Conservation (phyloP, 2,329 filamentous ascomycete species). For the Byssothecium circinans region DNA sequence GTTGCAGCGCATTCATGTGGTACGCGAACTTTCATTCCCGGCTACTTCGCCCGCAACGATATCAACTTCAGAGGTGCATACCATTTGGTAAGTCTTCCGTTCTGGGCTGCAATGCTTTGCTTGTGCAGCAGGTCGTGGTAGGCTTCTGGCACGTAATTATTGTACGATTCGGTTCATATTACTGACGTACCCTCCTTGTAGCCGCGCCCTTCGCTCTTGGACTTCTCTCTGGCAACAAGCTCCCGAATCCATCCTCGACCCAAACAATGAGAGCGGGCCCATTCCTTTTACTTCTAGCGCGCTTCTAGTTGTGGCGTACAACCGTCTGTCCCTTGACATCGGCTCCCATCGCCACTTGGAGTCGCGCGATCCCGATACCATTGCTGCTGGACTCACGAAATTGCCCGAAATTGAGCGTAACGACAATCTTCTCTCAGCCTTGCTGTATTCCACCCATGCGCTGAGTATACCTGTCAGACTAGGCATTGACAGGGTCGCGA, state of each 20-base stretch:
- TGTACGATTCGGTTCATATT: too few relatives aligned
- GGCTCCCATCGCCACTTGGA: conserved; percentile 50
- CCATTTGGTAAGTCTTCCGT: conserved; percentile 14
- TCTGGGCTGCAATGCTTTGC: neutral
- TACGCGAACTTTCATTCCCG: conserved; percentile 30
- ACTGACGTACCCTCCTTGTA: neutral
- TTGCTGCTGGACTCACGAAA: conserved; percentile 44
- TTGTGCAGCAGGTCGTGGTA: too few relatives aligned
- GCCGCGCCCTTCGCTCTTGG: conserved; percentile 37
- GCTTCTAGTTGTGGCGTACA: conserved; percentile 51
- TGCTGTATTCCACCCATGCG: conserved; percentile 58
- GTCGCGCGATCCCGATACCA: conserved; percentile 46
- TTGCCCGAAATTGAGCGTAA: conserved; percentile 51
- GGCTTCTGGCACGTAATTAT: too few relatives aligned
- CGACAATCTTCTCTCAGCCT: conserved; percentile 52
- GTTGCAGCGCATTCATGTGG: conserved; percentile 32
- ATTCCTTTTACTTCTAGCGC: conserved; percentile 50
- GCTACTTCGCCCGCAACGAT: conserved; percentile 21
- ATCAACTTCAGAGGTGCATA: conserved; percentile 23
- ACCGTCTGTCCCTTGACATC: conserved; percentile 51
- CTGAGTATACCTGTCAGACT: conserved; percentile 59
- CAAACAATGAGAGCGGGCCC: conserved; percentile 40
- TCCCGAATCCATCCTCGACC: conserved; percentile 40
- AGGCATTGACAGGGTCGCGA: conserved; percentile 57
- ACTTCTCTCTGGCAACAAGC: conserved; percentile 40